Base-by-base conservation (phyloP, 257 asterid genomes). In the Primulina huaijiensis region DNA sequence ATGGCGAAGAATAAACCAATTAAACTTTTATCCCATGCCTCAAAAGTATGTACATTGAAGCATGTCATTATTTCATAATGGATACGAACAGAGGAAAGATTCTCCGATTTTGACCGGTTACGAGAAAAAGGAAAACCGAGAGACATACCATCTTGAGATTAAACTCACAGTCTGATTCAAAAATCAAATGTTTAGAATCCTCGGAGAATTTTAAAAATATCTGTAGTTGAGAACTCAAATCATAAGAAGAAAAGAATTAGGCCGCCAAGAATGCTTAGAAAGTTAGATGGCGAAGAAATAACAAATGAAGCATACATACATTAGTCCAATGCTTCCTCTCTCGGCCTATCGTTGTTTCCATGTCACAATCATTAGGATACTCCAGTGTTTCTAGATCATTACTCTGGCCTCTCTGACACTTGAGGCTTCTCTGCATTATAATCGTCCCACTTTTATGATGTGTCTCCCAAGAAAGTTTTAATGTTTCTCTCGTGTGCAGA, bases 261-360 rank as follows among this genome's bases (percentile, higher is more conserved):
- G 62, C 63, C 52, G 61, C 66, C 58, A 64, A 31, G 27, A 43
- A 43, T 65, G 37, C 62, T 11, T 33, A 46, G 67, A 68, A 75
- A 61, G 53, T 55, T 37, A 21, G 46, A 65, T 52, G 63, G 62
- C 33, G 71, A 70, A 69, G 34, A 37, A 73, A 77, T 69, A 37
- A 64, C 76, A 72, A 63, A 29, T 53, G 64, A 74, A 76, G 72
- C 70, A 75, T 67, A 68, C 89, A 70, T 87, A 92, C 98, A 68
- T 84, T 89, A 72, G 80, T 73, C 90, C 89, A 87, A 62, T 76
- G 82, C 77, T 79, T 80, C 76, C 72, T 72, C 70, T 84, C 91
- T 67, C 62, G 75, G 61, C 70, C 78, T 71, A 65, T 73, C 30
- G 67, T 71, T 67, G 75, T 73, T 69, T 62, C 81, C 21, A 59